Evolutionary conservation across 805 yeast species (phyloP), one percentile per base, ranked within the genome.

Genomic region (Suhomyces faveliae): DNA sequence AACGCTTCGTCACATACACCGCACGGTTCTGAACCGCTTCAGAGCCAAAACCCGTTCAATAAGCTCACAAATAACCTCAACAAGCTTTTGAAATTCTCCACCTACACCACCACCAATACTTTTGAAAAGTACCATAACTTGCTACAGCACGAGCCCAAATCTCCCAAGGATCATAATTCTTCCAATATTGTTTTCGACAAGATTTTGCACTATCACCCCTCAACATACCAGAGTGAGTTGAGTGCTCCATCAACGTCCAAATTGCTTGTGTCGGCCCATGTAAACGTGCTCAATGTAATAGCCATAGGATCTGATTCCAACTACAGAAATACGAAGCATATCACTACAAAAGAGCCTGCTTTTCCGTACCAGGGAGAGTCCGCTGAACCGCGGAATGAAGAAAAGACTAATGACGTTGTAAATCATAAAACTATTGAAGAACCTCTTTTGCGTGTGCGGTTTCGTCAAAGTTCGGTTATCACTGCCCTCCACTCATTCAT

Each of bases 211-310:
- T 48, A 45, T 30, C 29, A 40, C 7, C 40, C 63, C 59, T 49
- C 71, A 53, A 46, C 67, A 51, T 46, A 57, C 60, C 20, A 39
- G 55, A 66, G 33, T 48, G 67, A 45, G 68, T 65, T 64, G 53
- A 56, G 48, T 51, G 60, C 60, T 11, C 50, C 50, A 56, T 58
- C 54, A 54, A 70, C 60, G 29, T 61, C 52, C 41, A 66, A 71
- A 37, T 49, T 80, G 9, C 51, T 80, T 45, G 61, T 78, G 4
- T 68, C 78, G 3, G 64, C 71, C n/a, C 76, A 80, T 56, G 78
- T 81, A 15, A 72, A 80, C 48, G 73, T 77, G 3, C 54, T 81
- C 30, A 81, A 79, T 56, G 58, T 80, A 3, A 61, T 78, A 33
- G 70, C 68, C 3, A 57, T 79, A 12, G 69, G 65, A 29, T 59